Base-by-base conservation (phyloP, 2,329 filamentous ascomycete genomes). In the Epichloe typhina region DNA sequence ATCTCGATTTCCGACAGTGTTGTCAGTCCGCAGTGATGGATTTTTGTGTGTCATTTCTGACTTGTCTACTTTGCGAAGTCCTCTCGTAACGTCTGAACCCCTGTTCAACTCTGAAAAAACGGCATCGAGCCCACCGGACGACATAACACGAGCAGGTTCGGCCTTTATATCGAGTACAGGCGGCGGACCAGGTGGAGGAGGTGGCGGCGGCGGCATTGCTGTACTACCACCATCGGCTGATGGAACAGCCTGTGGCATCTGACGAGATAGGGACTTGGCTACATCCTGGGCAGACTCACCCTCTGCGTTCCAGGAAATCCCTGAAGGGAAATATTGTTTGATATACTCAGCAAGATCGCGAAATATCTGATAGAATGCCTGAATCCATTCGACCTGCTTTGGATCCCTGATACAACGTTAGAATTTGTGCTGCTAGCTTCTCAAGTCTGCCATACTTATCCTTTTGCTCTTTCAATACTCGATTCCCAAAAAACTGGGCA, bases 11-110 rank as follows among this genome's bases (percentile, higher is more conserved):
- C 86, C 75, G 3, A 91, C 87, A 2, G 80, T 77, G 12, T 86
- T 85, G 54, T 74, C 74, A 23, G 86, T 79, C 55, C 93, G 83
- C 52, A 98, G 74, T 9, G 83, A 80, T 13, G 93, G 93, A 69
- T 98, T 98, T 74, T 97, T 97, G 71, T 98, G 93, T 53, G 93
- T 98, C 91, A 96, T 96, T 67, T 97, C 77, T 50, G 86, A 93
- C 64, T 84, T 85, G 70, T 96, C 91, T 47, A 98, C 93, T 73
- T 96, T 98, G 58, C 86, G 85, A 37, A 98, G 76, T 35, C 86
- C 83, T 57, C 87, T 82, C 4, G 93, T 98, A 53, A 98, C 87
- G n/a, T 80, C 76, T 53, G 87, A 82, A 52, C 93, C 93, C 65
- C 85, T 84, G 70, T 97, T 97, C 49, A 98, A 73, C 57, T 96